These are phyloP conservation scores for Trichoderma koningiopsis DNA, from an alignment of 2,329 filamentous ascomycete genomes.

Conservation along the genomic window DNA sequence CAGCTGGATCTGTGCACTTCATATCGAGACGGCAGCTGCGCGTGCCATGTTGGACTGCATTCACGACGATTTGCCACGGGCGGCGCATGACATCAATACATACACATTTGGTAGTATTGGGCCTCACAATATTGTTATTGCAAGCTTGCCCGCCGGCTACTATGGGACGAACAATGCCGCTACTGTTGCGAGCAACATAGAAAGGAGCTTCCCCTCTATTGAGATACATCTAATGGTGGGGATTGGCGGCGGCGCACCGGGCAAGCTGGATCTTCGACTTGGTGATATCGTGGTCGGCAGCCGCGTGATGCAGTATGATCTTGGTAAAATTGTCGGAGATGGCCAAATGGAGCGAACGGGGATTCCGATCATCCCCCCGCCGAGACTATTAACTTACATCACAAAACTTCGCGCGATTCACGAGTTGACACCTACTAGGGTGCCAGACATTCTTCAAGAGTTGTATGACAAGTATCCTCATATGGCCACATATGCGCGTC, in stretches of 20 bases:
- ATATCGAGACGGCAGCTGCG: slow-evolving; percentile 36
- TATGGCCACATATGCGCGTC: background rate
- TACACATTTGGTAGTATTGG: slow-evolving; percentile 36
- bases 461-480: background rate
- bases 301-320: slow-evolving; percentile 26
- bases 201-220: slow-evolving; percentile 36
- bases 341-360: background rate
- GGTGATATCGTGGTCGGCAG: slow-evolving; percentile 31
- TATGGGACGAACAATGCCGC: slow-evolving; percentile 38
- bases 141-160: background rate
- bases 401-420: background rate
- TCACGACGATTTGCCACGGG: slow-evolving; percentile 25
- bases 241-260: slow-evolving; percentile 16
- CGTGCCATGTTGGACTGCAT: slow-evolving; percentile 36
- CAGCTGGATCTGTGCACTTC: slow-evolving; percentile 40
- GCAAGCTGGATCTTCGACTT: slow-evolving; percentile 28
- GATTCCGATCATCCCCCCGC: background rate
- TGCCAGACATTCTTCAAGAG: background rate
- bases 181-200: slow-evolving; percentile 37
- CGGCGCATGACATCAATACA: slow-evolving; percentile 25
- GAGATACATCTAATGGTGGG: background rate
- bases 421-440: background rate
- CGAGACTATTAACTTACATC: background rate
- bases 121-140: slow-evolving; percentile 28
- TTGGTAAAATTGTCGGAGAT: slow-evolving; percentile 15